Evolutionary conservation across 129 eudicot genomes (phyloP), one percentile per base, ranked within the genome.

Genomic region (Heracleum sosnowskyi): DNA sequence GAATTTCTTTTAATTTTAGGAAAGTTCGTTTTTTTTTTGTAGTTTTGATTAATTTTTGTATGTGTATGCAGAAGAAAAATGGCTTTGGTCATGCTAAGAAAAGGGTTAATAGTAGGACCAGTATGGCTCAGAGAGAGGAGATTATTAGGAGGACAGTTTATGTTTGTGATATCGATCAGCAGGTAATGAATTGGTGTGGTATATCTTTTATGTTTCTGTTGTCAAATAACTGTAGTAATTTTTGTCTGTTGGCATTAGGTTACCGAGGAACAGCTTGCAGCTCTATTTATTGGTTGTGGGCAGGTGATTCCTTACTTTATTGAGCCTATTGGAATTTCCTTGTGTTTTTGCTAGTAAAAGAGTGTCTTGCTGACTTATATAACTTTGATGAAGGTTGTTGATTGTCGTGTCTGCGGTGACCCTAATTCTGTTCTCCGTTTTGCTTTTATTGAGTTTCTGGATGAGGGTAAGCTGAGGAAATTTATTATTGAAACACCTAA

Each of bases 391-490:
- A 80, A 96, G 99, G 99, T 96, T 78, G 99, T 96, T 69, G 99
- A 96, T 76, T 96, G 99, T 76, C 99, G 99, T 80, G 89, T 96
- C n/a, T 96, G 99, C 80, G 99, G 99, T 45, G 99, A 96, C 77
- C 97, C 99, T 45, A 96, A 92, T 85, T 96, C 99, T 28, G 95
- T 92, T 42, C 97, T 96, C 69, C 99, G 99, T 75, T 96, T 96
- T 84, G 99, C 99, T 18, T 96, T 96, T 73, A 42, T 96, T 66
- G 99, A 96, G 86, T 96, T 96, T 79, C 92, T 97, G 78, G 97
- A 96, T 75, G 97, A 90, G 86, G 97, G 99, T 96, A 86, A 33
- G 88, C 69, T 22, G n/a, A 28, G 60, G 40, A 57, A 26, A 33
- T 66, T 57, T 49, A 44, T 62, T 17, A 24, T 77, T 55, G 53